phyloP scores from a whole-genome alignment of 2,329 filamentous ascomycete genomes.

The Aspergillus felis region DNA sequence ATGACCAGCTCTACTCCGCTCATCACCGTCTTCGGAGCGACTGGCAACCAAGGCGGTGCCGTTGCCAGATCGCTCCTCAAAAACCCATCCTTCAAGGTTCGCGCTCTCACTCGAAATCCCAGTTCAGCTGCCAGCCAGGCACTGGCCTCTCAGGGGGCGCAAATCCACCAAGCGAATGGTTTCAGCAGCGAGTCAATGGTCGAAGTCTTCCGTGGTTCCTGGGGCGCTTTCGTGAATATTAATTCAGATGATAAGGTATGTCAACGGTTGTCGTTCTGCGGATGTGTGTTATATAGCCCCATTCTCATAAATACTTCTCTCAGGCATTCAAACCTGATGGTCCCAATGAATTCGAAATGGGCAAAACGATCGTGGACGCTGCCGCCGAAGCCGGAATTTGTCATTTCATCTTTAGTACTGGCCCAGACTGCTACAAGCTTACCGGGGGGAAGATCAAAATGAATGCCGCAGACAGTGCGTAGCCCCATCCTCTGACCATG shows the following conservation, averaged over 20 bases:
- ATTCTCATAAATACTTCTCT: background rate
- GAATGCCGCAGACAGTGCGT: constrained; percentile 34
- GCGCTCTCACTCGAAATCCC: constrained; percentile 25
- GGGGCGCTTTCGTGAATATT: constrained; percentile 22
- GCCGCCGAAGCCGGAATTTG: constrained; percentile 31
- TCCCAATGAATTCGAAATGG: constrained; percentile 34
- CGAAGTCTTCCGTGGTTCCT: constrained; percentile 17
- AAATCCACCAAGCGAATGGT: constrained; percentile 20
- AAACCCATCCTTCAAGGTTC: constrained; percentile 20
- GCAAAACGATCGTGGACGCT: constrained; percentile 32
- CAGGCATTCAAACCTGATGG: constrained; percentile 7
- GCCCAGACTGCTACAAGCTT: constrained; percentile 28
- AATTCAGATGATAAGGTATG: constrained; percentile 21
- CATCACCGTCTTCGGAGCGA: constrained; percentile 16
- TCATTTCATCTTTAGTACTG: constrained; percentile 36
- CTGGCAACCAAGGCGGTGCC: constrained; percentile 24
- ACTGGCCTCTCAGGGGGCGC: constrained; percentile 19
- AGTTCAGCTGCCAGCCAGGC: constrained; percentile 15
- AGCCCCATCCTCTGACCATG: background rate
- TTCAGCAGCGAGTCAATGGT: constrained; percentile 18
- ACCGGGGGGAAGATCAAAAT: constrained; percentile 31
- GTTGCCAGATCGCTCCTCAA: constrained; percentile 25
- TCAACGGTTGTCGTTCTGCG: background rate
- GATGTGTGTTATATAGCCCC: background rate
- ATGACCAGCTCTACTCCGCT: background rate